Conservation (phyloP, 1,284 basidiomycete species). For the Tilletia horrida region DNA sequence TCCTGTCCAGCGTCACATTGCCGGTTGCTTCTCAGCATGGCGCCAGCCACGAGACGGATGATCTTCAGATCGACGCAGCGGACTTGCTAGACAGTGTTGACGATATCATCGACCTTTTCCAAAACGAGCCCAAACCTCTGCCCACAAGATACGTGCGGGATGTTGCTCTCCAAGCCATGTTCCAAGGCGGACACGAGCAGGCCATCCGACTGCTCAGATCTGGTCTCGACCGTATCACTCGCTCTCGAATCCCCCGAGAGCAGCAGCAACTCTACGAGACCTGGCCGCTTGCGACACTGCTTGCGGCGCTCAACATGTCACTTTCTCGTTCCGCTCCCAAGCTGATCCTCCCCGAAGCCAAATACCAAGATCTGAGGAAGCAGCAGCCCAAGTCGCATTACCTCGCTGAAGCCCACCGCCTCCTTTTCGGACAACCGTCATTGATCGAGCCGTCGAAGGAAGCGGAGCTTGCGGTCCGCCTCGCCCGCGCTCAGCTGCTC, state of each 20-base stretch:
- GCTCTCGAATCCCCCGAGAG: neutral
- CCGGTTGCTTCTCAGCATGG: neutral
- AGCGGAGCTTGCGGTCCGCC: constrained; percentile 33
- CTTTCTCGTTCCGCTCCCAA: constrained; percentile 43
- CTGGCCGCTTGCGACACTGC: constrained; percentile 36
- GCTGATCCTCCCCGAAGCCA: constrained; percentile 42
- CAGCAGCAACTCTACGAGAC: constrained; percentile 24
- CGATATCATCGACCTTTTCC: neutral
- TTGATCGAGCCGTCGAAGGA: constrained; percentile 29
- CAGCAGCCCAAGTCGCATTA: constrained; percentile 34
- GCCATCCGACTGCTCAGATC: neutral
- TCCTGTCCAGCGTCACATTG: neutral
- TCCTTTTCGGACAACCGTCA: constrained; percentile 28
- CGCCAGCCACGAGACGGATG: constrained; percentile 1
- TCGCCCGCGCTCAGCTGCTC: constrained; percentile 34
- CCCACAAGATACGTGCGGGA: constrained; percentile 6
- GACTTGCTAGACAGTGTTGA: constrained; percentile 11
- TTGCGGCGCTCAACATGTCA: constrained; percentile 37
- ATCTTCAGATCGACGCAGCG: constrained; percentile 1
- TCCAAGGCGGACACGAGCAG: constrained; percentile 8
- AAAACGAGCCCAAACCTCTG: constrained; percentile 5
- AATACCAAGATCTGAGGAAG: constrained; percentile 38
- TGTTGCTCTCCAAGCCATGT: constrained; percentile 11
- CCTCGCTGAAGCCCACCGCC: constrained; percentile 28
- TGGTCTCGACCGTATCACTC: constrained; percentile 1